Percentiles rank a stretch among this genome's conserved stretches.
phyloP scores from a whole-genome alignment of 1,139 yeast genomes.

The Casaregolazyma lundiana region DNA sequence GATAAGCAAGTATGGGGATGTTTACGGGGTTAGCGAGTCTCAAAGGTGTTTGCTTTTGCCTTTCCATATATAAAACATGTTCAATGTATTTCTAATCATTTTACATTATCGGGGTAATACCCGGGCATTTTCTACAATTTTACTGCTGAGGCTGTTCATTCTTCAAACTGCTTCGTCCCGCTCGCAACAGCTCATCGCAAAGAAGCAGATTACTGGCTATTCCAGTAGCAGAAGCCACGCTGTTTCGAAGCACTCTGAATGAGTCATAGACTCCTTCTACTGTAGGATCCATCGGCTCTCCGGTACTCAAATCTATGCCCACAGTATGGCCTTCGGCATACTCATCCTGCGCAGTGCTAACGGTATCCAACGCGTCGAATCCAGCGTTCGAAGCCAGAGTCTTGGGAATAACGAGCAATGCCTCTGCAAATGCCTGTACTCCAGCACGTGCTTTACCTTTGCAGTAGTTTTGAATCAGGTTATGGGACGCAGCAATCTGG shows the following conservation, averaged over 20 bases:
- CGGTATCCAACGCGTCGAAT: slow-evolving; percentile 83
- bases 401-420: slow-evolving; percentile 85
- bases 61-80: no score
- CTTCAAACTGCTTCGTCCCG: slow-evolving; percentile 89
- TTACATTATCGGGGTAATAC: not conserved
- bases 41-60: no score
- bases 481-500: slow-evolving; percentile 74
- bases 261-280: slow-evolving; percentile 97
- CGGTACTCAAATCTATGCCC: slow-evolving; percentile 85
- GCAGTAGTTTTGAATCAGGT: slow-evolving; percentile 49
- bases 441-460: slow-evolving; percentile 91
- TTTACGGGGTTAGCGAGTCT: no score
- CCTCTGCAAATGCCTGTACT: slow-evolving; percentile 88
- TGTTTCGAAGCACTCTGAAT: slow-evolving; percentile 87
- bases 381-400: slow-evolving; percentile 92
- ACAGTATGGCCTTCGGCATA: slow-evolving; percentile 75
- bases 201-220: slow-evolving; percentile 87
- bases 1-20: no score
- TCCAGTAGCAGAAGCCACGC: slow-evolving; percentile 87
- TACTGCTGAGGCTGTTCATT: slow-evolving; percentile 33
- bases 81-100: slow-evolving; percentile 1
- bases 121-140: not conserved
- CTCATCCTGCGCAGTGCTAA: slow-evolving; percentile 88
- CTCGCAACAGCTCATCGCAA: slow-evolving; percentile 94
- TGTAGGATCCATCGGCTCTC: slow-evolving; percentile 95